Conservation (phyloP, 83 land plant species). For the Picea mariana region DNA sequence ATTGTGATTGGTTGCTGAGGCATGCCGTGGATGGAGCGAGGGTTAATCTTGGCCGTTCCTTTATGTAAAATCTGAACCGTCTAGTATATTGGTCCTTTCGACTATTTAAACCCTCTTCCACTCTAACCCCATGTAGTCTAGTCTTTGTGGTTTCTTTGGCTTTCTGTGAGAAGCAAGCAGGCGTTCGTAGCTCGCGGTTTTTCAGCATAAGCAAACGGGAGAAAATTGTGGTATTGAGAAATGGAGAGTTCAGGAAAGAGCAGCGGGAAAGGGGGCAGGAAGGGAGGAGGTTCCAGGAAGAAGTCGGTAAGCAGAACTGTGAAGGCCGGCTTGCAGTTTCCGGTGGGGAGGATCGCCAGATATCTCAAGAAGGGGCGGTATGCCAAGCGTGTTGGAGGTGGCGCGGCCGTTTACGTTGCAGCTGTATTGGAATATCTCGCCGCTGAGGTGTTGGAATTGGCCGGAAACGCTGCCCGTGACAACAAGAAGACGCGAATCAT, state of each 20-base stretch:
- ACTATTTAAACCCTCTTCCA: no score
- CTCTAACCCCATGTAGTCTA: no score
- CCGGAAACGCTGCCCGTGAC: neutral
- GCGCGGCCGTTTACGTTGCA: constrained; percentile 8
- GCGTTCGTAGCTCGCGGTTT: no score
- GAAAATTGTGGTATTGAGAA: neutral
- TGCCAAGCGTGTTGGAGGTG: neutral
- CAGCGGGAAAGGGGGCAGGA: neutral
- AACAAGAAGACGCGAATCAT: constrained; percentile 31
- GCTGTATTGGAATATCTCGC: constrained; percentile 6
- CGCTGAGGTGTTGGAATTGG: constrained; percentile 5
- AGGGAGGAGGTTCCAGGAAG: constrained; percentile 3
- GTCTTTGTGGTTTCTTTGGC: no score
- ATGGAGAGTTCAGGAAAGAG: neutral
- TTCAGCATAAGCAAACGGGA: no score
- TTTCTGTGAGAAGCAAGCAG: no score
- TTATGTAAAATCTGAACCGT: no score
- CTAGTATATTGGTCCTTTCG: no score
- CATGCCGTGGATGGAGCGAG: no score
- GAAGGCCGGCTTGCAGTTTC: constrained; percentile 14
- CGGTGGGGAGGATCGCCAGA: constrained; percentile 8
- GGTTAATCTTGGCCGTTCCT: no score
- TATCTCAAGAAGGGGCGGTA: constrained; percentile 13
- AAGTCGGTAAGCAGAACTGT: neutral
- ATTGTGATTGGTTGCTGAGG: no score